A percentile compares a stretch with the other conserved stretches of the same genome.
Conservation (phyloP, 2,329 filamentous ascomycete species). For the Alternaria metachromatica region DNA sequence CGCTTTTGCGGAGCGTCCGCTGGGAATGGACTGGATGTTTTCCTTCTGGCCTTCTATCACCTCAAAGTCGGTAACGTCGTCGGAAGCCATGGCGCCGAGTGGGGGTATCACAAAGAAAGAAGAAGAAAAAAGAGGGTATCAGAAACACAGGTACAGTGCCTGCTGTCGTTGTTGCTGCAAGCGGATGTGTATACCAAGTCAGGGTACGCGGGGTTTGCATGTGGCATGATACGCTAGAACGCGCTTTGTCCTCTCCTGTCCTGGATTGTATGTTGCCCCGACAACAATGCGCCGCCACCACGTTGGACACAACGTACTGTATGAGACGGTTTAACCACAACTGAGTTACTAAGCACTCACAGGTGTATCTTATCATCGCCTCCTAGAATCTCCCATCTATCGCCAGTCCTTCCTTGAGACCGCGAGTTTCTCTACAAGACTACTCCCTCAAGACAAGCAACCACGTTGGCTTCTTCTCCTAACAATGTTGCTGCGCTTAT, state of each 20-base stretch:
- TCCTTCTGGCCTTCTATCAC: slow-evolving; percentile 97
- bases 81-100: slow-evolving; percentile 50
- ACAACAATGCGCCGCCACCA: slow-evolving; percentile 7
- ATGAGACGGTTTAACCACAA: background rate
- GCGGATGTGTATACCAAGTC: slow-evolving; percentile 11
- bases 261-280: slow-evolving; percentile 19
- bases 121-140: slow-evolving; percentile 19
- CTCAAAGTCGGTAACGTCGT: slow-evolving; percentile 72
- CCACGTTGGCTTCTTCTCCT: no score
- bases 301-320: background rate
- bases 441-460: no score
- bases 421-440: no score
- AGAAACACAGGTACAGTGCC: slow-evolving; percentile 11
- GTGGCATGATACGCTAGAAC: slow-evolving; percentile 18
- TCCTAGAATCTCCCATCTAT: no score
- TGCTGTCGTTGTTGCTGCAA: slow-evolving; percentile 26
- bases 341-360: background rate
- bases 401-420: no score
- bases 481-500: no score
- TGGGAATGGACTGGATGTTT: slow-evolving; percentile 93
- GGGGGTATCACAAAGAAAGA: slow-evolving; percentile 37
- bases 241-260: slow-evolving; percentile 22
- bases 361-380: background rate
- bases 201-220: slow-evolving; percentile 25
- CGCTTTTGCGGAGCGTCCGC: slow-evolving; percentile 86